Evolutionary conservation across 1,284 basidiomycete species (phyloP), one percentile per base, ranked within the genome.

Genomic region (Phylloboletellus chloephorus): DNA sequence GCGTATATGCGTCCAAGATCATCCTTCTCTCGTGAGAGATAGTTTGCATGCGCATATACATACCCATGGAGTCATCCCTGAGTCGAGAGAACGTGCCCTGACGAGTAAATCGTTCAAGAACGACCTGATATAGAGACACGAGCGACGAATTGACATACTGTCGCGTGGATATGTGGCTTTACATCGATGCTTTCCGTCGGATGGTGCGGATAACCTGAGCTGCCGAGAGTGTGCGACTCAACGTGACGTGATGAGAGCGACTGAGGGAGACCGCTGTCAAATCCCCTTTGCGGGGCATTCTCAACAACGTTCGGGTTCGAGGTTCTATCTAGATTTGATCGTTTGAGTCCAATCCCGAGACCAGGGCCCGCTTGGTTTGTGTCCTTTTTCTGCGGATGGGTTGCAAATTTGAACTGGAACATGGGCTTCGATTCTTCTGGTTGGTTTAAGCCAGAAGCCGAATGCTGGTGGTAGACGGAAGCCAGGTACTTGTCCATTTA

Each of bases 391-490:
- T 43, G 49, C 12, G 43, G 26, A 21, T 44, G 37, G 2, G 37
- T 31, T 12, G 46, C 39, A 28, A 61, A 53, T 29, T 48, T 58
- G 52, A 41, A 58, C 3, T 47, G 44, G 22, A 47, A 41, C 42
- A 59, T 55, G 23, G 28, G 5, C 8, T 21, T 45, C 13, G 16
- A 37, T 22, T 23, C 11, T 32, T 41, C 26, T 1, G 22, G 22
- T 12, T 16, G 15, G 30, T 26, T 44, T 13, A 22, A 31, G 15
- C n/a, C 11, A 7, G 37, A 13, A 1, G n/a, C 15, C 12, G 13
- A 16, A 12, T 19, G 25, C 1, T 12, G 20, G 15, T 44, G 11
- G 22, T 24, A 20, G n/a, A 4, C 7, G 5, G 25, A 5, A 30
- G 30, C 9, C 9, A 13, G 19, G 24, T 5, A n/a, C 12, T 33